Base-by-base conservation (phyloP, 2,329 filamentous ascomycete genomes). In the Monosporascus sp. region DNA sequence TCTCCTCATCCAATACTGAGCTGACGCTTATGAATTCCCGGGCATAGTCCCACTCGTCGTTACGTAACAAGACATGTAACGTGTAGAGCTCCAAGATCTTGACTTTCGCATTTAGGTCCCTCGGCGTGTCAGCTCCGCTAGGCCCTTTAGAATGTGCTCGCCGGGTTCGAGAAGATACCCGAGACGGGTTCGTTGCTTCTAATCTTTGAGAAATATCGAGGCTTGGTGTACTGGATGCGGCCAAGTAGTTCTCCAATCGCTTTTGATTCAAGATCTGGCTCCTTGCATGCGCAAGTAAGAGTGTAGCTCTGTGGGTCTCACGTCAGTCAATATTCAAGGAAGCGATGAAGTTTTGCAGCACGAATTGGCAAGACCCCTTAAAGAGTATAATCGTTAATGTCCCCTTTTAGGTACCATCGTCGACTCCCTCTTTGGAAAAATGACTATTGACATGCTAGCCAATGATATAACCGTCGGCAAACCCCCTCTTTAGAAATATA, bases 41-140 rank as follows among this genome's bases (percentile, higher is more conserved):
- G 4, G 94, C 91, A 64, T 97, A 97, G 54, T 96, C 90, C 94
- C 94, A 99, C 72, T 97, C 91, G 52, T 90, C 86, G 63, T 97
- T 97, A 51, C 91, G 82, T 5, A 93, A 85, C n/a, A 99, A 82
- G 7, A 97, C 90, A 67, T 99, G 94, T 5, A 99, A 80, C 1
- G 91, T 95, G 70, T 97, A 99, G 8, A 99, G 79, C 72, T 99
- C 94, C 49, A 99, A 82, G 43, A 99, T 89, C 74, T 95, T 96
- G 58, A 97, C 86, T 46, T 91, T 82, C 5, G 90, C 86, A 61
- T 89, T 87, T 37, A 96, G 81, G 66, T 96, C 91, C 57, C 89
- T 85, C 0, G 91, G 91, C 0, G 91, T 95, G 66, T 91, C 86
- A 41, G 91, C 86, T 54, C 89, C 90, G 55, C 81, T 83, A 17